Conservation (phyloP, 139 green algal genomes). For the Chlorella sp. region DNA sequence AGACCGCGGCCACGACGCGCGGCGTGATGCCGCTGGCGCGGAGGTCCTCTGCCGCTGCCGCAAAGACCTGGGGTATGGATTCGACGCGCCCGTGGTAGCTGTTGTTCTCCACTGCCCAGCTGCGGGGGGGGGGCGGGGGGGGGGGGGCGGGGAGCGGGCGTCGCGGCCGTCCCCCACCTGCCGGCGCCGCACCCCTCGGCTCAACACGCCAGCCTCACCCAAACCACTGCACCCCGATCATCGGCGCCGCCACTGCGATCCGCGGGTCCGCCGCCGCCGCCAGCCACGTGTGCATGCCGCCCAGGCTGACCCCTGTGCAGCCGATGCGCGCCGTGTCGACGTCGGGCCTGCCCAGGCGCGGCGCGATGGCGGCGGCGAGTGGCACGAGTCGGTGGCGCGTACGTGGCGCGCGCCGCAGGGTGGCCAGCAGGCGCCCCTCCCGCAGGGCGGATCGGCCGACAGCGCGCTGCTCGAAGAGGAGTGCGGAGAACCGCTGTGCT, state of each 20-base stretch:
- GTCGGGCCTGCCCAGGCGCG: slow-evolving; percentile 35
- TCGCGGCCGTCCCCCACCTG: neutral
- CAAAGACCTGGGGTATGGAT: slow-evolving; percentile 54
- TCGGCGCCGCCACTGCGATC: slow-evolving; percentile 56
- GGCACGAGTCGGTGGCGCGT: no score
- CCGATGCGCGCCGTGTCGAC: slow-evolving; percentile 65
- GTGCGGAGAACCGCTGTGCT: no score
- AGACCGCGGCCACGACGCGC: slow-evolving; percentile 36
- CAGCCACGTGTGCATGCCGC: slow-evolving; percentile 77
- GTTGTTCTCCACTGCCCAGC: slow-evolving; percentile 55
- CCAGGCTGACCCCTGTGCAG: slow-evolving; percentile 66
- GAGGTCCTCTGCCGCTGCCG: slow-evolving; percentile 38
- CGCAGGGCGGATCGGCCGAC: neutral
- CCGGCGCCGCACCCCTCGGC: neutral
- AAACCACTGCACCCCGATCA: slow-evolving; percentile 74
- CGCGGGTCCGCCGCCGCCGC: slow-evolving; percentile 50
- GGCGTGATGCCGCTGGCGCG: neutral
- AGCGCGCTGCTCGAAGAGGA: no score
- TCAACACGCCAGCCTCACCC: slow-evolving; percentile 19
- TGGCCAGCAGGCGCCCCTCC: no score
- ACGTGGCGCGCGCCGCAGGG: no score
- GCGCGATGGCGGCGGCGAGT: no score
- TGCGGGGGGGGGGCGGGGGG: neutral
- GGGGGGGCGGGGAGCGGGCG: neutral
- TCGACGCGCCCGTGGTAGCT: slow-evolving; percentile 53